Evolutionary conservation across 805 yeast species (phyloP), one percentile per base, ranked within the genome.

Genomic region (Wickerhamomyces rabaulensis): DNA sequence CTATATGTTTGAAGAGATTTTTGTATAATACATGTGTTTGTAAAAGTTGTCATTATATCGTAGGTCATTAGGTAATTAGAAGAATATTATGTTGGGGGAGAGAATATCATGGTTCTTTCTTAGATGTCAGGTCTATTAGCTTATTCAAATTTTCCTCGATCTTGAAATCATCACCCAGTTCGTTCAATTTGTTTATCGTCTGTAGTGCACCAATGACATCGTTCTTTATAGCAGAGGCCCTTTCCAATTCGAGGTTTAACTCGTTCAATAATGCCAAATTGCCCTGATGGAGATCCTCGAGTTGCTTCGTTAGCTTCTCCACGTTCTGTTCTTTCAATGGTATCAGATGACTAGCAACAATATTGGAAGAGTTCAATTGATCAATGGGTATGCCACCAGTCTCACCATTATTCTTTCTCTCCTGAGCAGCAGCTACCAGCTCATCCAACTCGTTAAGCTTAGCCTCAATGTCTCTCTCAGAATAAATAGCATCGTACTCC

Each of bases 401-500:
- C 5, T 31, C 29, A 27, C 53, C 43, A n/a, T 20, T 16, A 10
- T 29, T 26, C 33, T 51, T 44, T 38, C 55, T 45, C 12, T 37
- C 41, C 17, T 48, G 54, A 3, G 79, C 79, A 9, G 49, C 52
- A 10, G 63, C 64, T 25, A 75, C 66, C 26, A 75, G 60, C 41
- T 72, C 76, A 53, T 75, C 80, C 42, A 75, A 55, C 39, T 69
- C 71, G 49, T 74, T 58, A 25, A 75, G 57, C 44, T 71, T 75
- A 35, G 23, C 39, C 44, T 71, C 67, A 15, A 74, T 56, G 17
- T 70, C 65, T 15, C 76, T 46, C 43, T 80, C 84, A 9, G 62
- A 54, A 54, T 73, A 76, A 3, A 80, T 75, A 19, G 74, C 68
- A 4, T 72, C 71, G 46, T 80, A 78, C 53, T 80, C 85, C 29